phyloP scores from a whole-genome alignment of 2,329 filamentous ascomycete species.

The Claviceps citrina region DNA sequence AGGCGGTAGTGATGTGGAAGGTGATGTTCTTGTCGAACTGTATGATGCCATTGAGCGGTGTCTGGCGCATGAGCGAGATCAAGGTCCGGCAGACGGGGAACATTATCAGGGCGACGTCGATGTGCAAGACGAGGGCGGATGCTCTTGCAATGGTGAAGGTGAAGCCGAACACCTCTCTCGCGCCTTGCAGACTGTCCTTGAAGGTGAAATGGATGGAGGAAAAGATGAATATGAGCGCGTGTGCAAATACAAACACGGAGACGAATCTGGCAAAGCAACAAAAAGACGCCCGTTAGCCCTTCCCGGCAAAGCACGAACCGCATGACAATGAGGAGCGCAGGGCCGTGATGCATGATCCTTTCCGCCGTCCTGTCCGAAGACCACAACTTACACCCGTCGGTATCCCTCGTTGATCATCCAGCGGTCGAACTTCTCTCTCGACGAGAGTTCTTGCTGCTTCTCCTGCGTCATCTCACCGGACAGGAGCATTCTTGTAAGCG shows the following conservation, averaged over 20 bases:
- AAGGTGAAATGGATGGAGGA: conserved; percentile 66
- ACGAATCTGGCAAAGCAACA: conserved; percentile 43
- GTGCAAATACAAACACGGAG: conserved; percentile 56
- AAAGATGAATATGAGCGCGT: conserved; percentile 64
- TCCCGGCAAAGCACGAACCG: too few relatives aligned
- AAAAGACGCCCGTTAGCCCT: too few relatives aligned
- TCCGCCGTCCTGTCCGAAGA: neutral
- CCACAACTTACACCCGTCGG: conserved; percentile 55
- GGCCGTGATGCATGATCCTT: neutral
- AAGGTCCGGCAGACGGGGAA: conserved; percentile 74
- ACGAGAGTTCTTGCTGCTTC: conserved; percentile 49
- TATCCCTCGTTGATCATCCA: conserved; percentile 90
- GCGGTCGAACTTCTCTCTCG: conserved; percentile 59
- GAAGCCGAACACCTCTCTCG: conserved; percentile 54
- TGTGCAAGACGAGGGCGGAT: conserved; percentile 61
- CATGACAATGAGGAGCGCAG: too few relatives aligned
- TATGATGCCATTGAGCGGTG: conserved; percentile 70
- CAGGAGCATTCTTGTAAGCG: conserved; percentile 66
- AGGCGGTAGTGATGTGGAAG: conserved; percentile 72
- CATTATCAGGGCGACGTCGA: conserved; percentile 65
- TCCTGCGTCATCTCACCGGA: conserved; percentile 71
- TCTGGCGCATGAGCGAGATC: conserved; percentile 66
- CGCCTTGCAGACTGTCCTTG: conserved; percentile 56
- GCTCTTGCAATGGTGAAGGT: conserved; percentile 65
- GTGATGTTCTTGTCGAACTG: conserved; percentile 84